Conservation (phyloP, 177 flowering plant genomes). For the Telopea speciosissima region DNA sequence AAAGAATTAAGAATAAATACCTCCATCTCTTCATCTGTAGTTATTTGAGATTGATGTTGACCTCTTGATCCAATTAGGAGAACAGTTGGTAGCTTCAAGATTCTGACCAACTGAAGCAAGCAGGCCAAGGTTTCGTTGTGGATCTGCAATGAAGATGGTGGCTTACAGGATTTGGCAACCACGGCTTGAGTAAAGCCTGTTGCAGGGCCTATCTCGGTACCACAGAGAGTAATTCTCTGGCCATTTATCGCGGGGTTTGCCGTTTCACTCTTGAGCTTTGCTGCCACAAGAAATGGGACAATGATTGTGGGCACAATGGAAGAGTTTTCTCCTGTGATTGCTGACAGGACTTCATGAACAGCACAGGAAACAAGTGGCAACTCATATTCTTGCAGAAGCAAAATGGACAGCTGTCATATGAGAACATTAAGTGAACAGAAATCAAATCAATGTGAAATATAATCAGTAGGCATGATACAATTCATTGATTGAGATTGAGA, state of each 20-base stretch:
- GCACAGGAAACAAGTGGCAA: constrained; percentile 66
- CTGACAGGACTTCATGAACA: constrained; percentile 45
- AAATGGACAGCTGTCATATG: constrained; percentile 46
- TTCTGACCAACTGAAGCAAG: constrained; percentile 40
- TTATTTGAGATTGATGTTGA: constrained; percentile 15
- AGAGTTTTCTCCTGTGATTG: constrained; percentile 32
- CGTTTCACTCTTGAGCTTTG: constrained; percentile 40
- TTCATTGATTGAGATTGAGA: not conserved
- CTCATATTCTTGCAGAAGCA: constrained; percentile 52
- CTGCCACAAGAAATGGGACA: constrained; percentile 43
- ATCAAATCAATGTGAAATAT: not conserved
- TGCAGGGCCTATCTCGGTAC: constrained; percentile 47
- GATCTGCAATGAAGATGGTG: constrained; percentile 44
- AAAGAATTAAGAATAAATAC: constrained; percentile 24
- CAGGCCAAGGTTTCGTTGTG: constrained; percentile 59
- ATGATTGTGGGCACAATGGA: constrained; percentile 39
- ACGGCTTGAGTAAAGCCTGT: constrained; percentile 33
- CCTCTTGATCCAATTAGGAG: constrained; percentile 51
- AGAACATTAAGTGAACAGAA: not conserved
- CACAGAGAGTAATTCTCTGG: constrained; percentile 30
- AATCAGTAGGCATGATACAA: not conserved
- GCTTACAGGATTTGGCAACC: constrained; percentile 29
- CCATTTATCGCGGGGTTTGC: constrained; percentile 15
- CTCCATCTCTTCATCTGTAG: constrained; percentile 36
- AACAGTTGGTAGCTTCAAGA: constrained; percentile 45